Evolutionary conservation across 2,329 filamentous ascomycete genomes (phyloP), one percentile per base, ranked within the genome.

Genomic region (Fusarium temperatum): DNA sequence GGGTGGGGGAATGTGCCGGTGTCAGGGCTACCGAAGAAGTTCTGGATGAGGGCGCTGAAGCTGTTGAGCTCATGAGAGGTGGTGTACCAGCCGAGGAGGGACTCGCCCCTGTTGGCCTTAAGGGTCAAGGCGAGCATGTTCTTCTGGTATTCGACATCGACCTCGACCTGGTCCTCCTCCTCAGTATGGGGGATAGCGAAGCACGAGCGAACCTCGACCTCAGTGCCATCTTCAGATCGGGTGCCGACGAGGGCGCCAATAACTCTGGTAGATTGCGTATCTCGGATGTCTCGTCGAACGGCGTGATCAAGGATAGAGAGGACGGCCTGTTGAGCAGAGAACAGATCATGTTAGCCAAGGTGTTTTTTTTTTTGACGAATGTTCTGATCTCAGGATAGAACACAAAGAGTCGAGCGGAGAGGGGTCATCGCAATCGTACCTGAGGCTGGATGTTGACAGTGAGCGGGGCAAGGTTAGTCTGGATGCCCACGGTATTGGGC

Each of bases 121-220:
- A 98, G 91, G 83, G 98, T 96, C 78, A 99, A 88, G 68, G 94
- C 93, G 66, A 98, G 92, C 96, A 99, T 99, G 84, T 96, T 95
- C 90, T 98, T 98, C 87, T 99, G 96, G 86, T 98, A 99, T 85
- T 99, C 96, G 89, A 99, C 97, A 83, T 99, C 96, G 75, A 99
- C 96, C 85, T 99, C 96, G 80, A 99, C 96, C 85, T 99, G 96
- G 85, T 99, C 96, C 83, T 95, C 93, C 78, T 96, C 98, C 87
- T 99, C 96, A 78, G 96, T 98, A 87, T 99, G 96, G 77, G 96
- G 95, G 81, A 99, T 97, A 77, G 96, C 96, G 83, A 99, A 99
- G 87, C 94, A 96, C 81, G 94, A 97, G 82, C 94, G 92, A 80
- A 99, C 96, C 85, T 97, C 95, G 80, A 97, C 94, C 84, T 98